These are phyloP conservation scores for Hippophae tibetana DNA, from an alignment of 306 rosid species.

Conservation along the genomic window DNA sequence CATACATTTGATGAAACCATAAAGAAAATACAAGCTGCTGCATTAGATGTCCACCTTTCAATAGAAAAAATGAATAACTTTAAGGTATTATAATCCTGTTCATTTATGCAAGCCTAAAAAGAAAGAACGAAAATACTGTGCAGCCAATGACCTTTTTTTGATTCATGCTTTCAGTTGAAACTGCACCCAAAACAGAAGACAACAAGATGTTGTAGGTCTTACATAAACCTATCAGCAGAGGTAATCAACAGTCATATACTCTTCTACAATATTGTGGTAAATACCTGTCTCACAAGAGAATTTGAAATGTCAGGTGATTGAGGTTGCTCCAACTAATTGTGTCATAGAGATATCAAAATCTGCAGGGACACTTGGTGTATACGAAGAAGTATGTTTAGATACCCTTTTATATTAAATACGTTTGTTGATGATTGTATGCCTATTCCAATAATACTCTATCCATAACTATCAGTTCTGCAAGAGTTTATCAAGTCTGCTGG, in stretches of 20 bases:
- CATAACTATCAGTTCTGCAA: slow-evolving; percentile 51
- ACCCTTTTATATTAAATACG: slow-evolving; percentile 1
- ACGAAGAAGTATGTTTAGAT: slow-evolving; percentile 35
- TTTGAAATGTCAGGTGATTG: slow-evolving; percentile 48
- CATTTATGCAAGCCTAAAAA: too few relatives aligned
- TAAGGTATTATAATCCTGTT: slow-evolving; percentile 27
- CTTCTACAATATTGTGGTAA: background rate
- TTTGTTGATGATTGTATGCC: slow-evolving; percentile 2
- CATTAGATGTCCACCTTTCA: slow-evolving; percentile 44
- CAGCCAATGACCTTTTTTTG: slow-evolving; percentile 2
- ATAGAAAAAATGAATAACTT: slow-evolving; percentile 45
- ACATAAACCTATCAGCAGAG: slow-evolving; percentile 56
- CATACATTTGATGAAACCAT: slow-evolving; percentile 53
- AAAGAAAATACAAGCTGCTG: slow-evolving; percentile 74
- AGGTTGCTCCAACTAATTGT: slow-evolving; percentile 71
- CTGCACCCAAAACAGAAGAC: slow-evolving; percentile 40
- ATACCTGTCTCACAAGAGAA: slow-evolving; percentile 4
- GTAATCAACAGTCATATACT: slow-evolving; percentile 22
- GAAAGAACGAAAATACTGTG: background rate
- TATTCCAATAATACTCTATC: slow-evolving; percentile 16
- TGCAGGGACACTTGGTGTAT: slow-evolving; percentile 47
- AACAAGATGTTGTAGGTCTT: slow-evolving; percentile 58
- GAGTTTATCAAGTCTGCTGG: slow-evolving; percentile 51
- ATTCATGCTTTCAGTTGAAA: slow-evolving; percentile 38
- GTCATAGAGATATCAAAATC: slow-evolving; percentile 68